Conservation (phyloP, 331 rosid species). For the Rosa hybrid region DNA sequence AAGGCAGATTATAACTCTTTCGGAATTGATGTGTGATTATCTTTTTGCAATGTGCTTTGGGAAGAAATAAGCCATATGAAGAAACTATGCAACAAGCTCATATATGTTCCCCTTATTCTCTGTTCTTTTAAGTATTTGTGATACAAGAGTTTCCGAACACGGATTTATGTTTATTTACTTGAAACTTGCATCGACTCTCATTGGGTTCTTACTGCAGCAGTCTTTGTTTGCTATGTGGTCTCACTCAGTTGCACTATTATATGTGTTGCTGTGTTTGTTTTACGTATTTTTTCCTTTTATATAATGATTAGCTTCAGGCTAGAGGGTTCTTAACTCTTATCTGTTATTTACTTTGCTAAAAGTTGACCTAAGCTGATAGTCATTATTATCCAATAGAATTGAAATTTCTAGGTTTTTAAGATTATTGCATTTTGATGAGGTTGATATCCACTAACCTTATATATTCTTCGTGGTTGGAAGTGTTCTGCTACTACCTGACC, state of each 20-base stretch:
- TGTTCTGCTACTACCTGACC: not conserved
- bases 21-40: conserved; percentile 6
- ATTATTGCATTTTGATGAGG: not conserved
- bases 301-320: not conserved
- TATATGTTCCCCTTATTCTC: not conserved
- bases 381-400: not conserved
- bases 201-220: not conserved
- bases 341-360: not conserved
- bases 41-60: not conserved
- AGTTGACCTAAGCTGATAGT: not conserved
- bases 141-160: not conserved
- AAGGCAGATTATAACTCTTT: conserved; percentile 3
- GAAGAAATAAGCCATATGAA: conserved; percentile 1
- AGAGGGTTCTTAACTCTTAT: not conserved
- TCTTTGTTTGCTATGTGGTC: not conserved
- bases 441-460: not conserved
- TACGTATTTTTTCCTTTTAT: not conserved
- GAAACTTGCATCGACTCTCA: not conserved
- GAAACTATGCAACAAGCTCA: not conserved
- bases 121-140: not conserved
- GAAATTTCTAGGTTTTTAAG: not conserved
- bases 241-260: not conserved
- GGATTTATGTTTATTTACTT: not conserved
- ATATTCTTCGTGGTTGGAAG: not conserved
- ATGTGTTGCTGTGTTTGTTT: not conserved